Evolutionary conservation across 305 asterid genomes (phyloP), one percentile per base, ranked within the genome.

Genomic region (Solanum hybrid): DNA sequence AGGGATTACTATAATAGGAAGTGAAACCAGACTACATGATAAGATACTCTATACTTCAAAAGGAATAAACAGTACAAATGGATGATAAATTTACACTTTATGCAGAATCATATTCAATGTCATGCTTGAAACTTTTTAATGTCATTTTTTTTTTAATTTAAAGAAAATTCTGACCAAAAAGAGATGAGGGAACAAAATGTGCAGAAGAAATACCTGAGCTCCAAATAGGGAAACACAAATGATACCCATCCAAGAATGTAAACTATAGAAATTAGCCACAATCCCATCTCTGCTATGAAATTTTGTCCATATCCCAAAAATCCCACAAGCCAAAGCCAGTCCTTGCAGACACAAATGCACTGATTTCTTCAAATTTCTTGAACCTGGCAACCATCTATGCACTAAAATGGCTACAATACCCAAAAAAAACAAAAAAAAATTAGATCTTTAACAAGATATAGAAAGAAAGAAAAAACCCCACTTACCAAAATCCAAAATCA

Each of bases 161-260:
- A 24, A 24, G 7, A 10, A 69, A 69, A 24, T 69, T 24, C 3
- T 69, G 16, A 69, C 76, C 76, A 69, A 11, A 69, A 69, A 69
- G 4, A 69, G 17, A 2, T 11, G 32, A 24, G 76, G 76, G 78
- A 35, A 34, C 24, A 71, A 11, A 80, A 46, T 42, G n/a, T 86
- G 42, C 35, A 16, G 32, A 91, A 77, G 66, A 75, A 35, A 51
- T 35, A 97, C 98, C 98, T 96, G 98, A 94, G 98, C 95, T 29
- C 95, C 98, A 91, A 96, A 97, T 89, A 97, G 88, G 90, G 91
- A 86, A 82, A 96, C 56, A 90, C 97, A 96, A 79, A 90, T 88
- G 60, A 97, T 60, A 40, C 98, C 98, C 98, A 97, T 93, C 98
- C 99, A 97, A 34, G 99, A 97, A 89, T 97, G 98, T 93, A 97